Base-by-base conservation (phyloP, 768 basidiomycete species). In the Leccinum aurantiacum region DNA sequence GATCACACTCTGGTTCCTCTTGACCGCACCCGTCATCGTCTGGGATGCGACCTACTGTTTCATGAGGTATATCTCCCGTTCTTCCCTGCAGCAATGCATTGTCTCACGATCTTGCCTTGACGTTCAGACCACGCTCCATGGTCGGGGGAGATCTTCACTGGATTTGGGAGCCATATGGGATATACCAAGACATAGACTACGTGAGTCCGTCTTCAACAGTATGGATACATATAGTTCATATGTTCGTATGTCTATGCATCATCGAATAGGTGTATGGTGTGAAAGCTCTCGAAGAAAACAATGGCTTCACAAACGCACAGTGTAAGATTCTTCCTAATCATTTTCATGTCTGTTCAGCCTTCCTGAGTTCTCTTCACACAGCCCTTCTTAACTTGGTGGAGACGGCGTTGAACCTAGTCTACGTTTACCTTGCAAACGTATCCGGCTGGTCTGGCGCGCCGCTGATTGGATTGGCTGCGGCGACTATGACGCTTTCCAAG, bases 1-100 rank as follows among this genome's bases (percentile, higher is more conserved):
- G 85, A 77, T 88, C 29, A 78, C 86, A 1, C 73, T 84, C 22
- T 89, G 90, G 90, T 90, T 91, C 67, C 64, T 89, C 4, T 51
- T 91, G 49, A 61, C 72, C 0, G 60, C 65, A 0, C 72, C 72
- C 2, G 75, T 93, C 60, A 81, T 93, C 59, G 62, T 83, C 56
- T 94, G 91, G 92, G 91, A 94, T 79, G 89, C 77, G 1, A 77
- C 79, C n/a, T 94, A 90, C 70, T 91, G 90, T 67, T 85, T 93
- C 60, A 81, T 89, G 80, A 81, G 91, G 91, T 90, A 33, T 14
- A 11, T 44, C 33, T 25, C 15, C 3, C 7, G 1, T 29, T 13
- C 13, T 14, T 31, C 5, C 25, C 38, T 4, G n/a, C 2, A 6
- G n/a, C 4, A 6, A 9, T 17, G 19, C 3, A 1, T 24, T 13